Evolutionary conservation across 2,329 filamentous ascomycete genomes (phyloP).

Genomic region (Elsinoe necatrix): DNA sequence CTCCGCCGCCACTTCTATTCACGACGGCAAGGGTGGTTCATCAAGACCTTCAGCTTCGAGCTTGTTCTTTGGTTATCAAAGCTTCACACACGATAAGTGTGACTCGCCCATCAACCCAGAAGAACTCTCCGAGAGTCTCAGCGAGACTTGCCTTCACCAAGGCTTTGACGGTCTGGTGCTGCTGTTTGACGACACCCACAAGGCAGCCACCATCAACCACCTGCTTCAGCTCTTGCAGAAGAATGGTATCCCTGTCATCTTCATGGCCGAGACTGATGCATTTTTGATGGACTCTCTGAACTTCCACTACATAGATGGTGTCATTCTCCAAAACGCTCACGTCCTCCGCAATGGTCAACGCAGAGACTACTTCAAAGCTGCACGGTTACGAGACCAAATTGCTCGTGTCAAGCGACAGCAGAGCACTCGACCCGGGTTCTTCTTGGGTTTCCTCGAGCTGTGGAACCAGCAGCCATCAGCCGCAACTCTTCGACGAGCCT

Average conservation of each 20-base stretch:
- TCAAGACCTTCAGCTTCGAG: constrained; percentile 13
- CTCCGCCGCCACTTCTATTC: constrained; percentile 12
- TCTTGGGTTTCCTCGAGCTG: constrained; percentile 19
- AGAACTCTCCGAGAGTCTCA: constrained; percentile 8
- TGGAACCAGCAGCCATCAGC: constrained; percentile 18
- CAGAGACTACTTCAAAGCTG: constrained; percentile 18
- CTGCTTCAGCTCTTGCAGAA: constrained; percentile 9
- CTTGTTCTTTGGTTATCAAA: constrained; percentile 15
- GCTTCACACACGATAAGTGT: constrained; percentile 7
- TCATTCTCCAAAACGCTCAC: constrained; percentile 18
- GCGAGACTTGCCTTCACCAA: constrained; percentile 16
- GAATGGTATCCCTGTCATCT: constrained; percentile 16
- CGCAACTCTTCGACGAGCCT: constrained; percentile 17
- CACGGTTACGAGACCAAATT: constrained; percentile 17
- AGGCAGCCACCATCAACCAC: constrained; percentile 13
- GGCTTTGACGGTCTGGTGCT: constrained; percentile 17
- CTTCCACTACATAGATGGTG: constrained; percentile 17
- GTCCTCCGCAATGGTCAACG: constrained; percentile 16
- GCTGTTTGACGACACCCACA: constrained; percentile 13
- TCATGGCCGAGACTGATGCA: constrained; percentile 17
- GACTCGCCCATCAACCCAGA: neutral
- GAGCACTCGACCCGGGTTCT: constrained; percentile 17
- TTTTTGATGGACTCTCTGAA: constrained; percentile 15
- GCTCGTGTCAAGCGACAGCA: constrained; percentile 19
- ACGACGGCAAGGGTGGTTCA: constrained; percentile 7